These are phyloP conservation scores for Cymbidium sinense DNA, from an alignment of 106 monocot genomes.

Conservation along the genomic window DNA sequence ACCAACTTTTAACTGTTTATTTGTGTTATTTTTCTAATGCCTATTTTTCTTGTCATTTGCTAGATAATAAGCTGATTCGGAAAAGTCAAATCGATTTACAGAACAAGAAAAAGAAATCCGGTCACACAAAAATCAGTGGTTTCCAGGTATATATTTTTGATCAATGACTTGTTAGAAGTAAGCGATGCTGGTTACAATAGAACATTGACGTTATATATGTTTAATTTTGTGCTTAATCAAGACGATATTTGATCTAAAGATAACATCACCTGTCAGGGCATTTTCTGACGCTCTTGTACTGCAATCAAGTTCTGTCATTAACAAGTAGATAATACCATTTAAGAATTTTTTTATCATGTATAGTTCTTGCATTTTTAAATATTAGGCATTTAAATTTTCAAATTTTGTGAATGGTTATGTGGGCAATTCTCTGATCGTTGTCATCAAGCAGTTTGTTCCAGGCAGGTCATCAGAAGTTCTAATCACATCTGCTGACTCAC, in stretches of 20 bases:
- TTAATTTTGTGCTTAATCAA: no score
- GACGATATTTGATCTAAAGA: no score
- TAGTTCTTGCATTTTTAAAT: not conserved
- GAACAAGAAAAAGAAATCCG: slow-evolving; percentile 78
- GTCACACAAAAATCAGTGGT: slow-evolving; percentile 72
- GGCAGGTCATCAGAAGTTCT: slow-evolving; percentile 76
- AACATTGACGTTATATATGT: not conserved
- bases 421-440: not conserved
- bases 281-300: no score
- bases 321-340: no score
- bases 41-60: slow-evolving; percentile 2
- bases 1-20: not conserved
- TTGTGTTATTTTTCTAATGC: not conserved
- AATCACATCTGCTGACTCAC: slow-evolving; percentile 91
- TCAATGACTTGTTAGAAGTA: not conserved
- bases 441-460: slow-evolving; percentile 67
- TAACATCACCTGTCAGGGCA: no score
- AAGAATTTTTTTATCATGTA: no score
- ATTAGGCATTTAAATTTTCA: not conserved
- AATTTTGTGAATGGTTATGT: not conserved
- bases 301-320: no score
- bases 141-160: slow-evolving; percentile 53
- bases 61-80: slow-evolving; percentile 75
- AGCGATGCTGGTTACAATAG: not conserved
- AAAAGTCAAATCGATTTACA: slow-evolving; percentile 62